phyloP scores from a whole-genome alignment of 1,284 basidiomycete genomes.

The Cystobasidium slooffiae region DNA sequence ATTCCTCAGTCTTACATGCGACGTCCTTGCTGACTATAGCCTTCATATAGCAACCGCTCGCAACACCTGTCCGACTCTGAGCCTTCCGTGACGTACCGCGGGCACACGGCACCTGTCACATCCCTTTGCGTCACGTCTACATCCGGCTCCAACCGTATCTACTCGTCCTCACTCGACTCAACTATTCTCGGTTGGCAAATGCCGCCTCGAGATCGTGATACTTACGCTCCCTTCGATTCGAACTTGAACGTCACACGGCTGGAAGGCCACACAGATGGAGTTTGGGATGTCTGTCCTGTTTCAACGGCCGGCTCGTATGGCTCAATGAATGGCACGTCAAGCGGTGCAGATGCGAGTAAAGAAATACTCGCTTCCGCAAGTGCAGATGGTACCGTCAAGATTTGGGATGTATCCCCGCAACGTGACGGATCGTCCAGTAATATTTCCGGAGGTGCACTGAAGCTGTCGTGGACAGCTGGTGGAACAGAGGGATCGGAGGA shows the following conservation, averaged over 20 bases:
- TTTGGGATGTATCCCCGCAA: constrained; percentile 70
- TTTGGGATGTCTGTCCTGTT: constrained; percentile 82
- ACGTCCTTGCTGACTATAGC: constrained; percentile 41
- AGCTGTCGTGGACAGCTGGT: constrained; percentile 62
- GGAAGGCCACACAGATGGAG: constrained; percentile 88
- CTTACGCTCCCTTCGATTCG: constrained; percentile 84
- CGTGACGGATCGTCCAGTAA: constrained; percentile 53
- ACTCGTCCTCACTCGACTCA: constrained; percentile 90
- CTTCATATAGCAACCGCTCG: constrained; percentile 47
- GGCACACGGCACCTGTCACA: constrained; percentile 91
- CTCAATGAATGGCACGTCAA: constrained; percentile 18
- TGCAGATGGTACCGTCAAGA: constrained; percentile 87
- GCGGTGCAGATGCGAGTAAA: constrained; percentile 68
- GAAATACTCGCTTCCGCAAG: constrained; percentile 81
- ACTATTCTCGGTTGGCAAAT: constrained; percentile 90
- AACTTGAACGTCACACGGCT: constrained; percentile 75
- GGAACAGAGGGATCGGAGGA: constrained; percentile 58
- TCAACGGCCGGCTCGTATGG: constrained; percentile 46
- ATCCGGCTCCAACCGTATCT: constrained; percentile 70
- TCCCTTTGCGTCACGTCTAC: constrained; percentile 77
- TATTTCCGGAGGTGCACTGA: constrained; percentile 61
- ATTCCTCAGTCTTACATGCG: constrained; percentile 24
- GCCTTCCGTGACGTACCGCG: constrained; percentile 87
- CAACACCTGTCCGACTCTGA: constrained; percentile 67
- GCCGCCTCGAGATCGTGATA: constrained; percentile 71